Conservation (phyloP, 208 protist species). For the Herpetomonas tarakana region DNA sequence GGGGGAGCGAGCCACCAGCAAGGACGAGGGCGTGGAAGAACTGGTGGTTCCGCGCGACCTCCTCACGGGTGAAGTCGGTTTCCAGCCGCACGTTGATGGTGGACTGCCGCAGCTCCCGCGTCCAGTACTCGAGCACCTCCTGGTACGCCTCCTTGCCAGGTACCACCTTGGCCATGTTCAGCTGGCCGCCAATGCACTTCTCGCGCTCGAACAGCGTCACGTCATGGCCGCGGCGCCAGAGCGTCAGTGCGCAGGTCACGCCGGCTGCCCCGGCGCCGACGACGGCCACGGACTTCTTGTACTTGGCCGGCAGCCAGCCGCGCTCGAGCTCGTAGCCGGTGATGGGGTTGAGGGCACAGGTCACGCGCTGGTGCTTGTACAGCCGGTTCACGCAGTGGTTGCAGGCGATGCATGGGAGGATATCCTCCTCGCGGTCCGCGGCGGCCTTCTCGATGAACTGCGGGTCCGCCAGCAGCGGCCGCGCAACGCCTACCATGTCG, state of each 20-base stretch:
- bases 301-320: constrained; percentile 33
- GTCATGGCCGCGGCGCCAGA: constrained; percentile 89
- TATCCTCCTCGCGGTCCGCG: constrained; percentile 52
- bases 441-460: constrained; percentile 87
- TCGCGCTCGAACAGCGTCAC: constrained; percentile 89
- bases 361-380: constrained; percentile 85
- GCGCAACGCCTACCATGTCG: constrained; percentile 89
- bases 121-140: constrained; percentile 90
- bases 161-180: constrained; percentile 93
- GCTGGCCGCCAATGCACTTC: constrained; percentile 85
- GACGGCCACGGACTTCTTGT: constrained; percentile 81
- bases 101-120: constrained; percentile 67
- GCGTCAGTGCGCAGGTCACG: constrained; percentile 83
- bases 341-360: constrained; percentile 92
- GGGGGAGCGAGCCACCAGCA: constrained; percentile 61
- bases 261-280: constrained; percentile 91
- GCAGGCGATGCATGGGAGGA: constrained; percentile 93
- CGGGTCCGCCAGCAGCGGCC: constrained; percentile 89
- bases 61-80: constrained; percentile 73
- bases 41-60: constrained; percentile 75
- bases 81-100: constrained; percentile 75
- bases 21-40: constrained; percentile 85
- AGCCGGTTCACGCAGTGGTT: constrained; percentile 94
- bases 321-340: constrained; percentile 88
- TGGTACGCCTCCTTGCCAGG: constrained; percentile 94